Evolutionary conservation across 768 basidiomycete species (phyloP).

Genomic region (Hypholoma sublateritium): DNA sequence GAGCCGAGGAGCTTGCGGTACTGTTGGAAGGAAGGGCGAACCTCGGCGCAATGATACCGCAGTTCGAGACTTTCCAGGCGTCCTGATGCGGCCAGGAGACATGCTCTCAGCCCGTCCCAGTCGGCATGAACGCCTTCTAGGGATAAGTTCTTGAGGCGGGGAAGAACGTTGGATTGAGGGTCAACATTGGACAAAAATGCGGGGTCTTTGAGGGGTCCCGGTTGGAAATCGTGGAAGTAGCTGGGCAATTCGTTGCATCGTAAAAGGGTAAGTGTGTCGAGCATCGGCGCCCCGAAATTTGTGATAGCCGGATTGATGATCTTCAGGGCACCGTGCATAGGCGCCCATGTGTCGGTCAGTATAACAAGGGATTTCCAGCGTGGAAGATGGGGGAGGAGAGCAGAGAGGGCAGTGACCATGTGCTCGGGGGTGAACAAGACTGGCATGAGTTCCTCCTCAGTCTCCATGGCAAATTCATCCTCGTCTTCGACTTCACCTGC

Average conservation of each 20-base stretch:
- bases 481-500: conserved; percentile 20
- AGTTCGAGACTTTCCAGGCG: conserved; percentile 40
- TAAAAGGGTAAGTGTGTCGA: conserved; percentile 55
- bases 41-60: conserved; percentile 51
- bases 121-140: conserved; percentile 60
- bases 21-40: conserved; percentile 49
- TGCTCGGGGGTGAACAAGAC: conserved; percentile 41
- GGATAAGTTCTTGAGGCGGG: conserved; percentile 46
- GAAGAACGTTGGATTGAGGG: conserved; percentile 27
- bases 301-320: conserved; percentile 39
- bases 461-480: conserved; percentile 2
- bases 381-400: conserved; percentile 50
- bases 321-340: conserved; percentile 52
- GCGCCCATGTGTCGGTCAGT: conserved; percentile 57
- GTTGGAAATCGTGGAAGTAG: conserved; percentile 44
- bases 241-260: conserved; percentile 59
- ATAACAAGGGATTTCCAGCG: conserved; percentile 56
- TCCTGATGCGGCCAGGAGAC: conserved; percentile 20
- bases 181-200: conserved; percentile 31
- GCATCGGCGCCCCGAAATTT: conserved; percentile 35
- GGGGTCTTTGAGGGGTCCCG: conserved; percentile 34
- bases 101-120: conserved; percentile 43
- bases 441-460: conserved; percentile 15
- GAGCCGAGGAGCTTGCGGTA: conserved; percentile 43
- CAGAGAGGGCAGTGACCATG: conserved; percentile 43